Conservation (phyloP, 2,329 filamentous ascomycete genomes). For the Stachybotrys chlorohalonatus region DNA sequence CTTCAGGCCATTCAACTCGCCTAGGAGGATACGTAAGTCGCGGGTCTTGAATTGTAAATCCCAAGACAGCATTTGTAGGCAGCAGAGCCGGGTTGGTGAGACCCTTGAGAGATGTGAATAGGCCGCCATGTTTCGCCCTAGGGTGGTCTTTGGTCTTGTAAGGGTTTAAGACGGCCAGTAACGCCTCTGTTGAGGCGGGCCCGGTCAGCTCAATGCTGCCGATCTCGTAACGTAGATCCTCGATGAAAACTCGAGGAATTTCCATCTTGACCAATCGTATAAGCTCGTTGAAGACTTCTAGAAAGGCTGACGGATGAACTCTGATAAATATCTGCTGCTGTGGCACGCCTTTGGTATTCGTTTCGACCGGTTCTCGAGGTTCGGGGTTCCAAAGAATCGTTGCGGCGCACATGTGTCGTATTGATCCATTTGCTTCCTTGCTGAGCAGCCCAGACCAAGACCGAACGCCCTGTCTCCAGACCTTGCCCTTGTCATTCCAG, state of each 20-base stretch:
- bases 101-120: constrained; percentile 43
- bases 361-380: constrained; percentile 14
- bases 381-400: constrained; percentile 66
- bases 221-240: constrained; percentile 62
- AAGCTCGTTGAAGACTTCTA: constrained; percentile 58
- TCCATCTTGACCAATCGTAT: constrained; percentile 47
- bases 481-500: constrained; percentile 55
- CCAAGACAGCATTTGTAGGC: constrained; percentile 59
- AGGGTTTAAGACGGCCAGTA: constrained; percentile 59
- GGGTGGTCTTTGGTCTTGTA: constrained; percentile 24
- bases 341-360: constrained; percentile 10
- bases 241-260: constrained; percentile 52
- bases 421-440: constrained; percentile 42
- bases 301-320: constrained; percentile 74
- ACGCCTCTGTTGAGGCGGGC: constrained; percentile 70
- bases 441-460: constrained; percentile 41
- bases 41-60: constrained; percentile 70
- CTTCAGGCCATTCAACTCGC: constrained; percentile 33
- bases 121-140: constrained; percentile 29
- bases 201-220: constrained; percentile 48
- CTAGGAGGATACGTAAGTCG: constrained; percentile 69
- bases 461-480: constrained; percentile 54
- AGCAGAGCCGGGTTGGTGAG: constrained; percentile 62
- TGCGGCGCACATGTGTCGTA: constrained; percentile 59
- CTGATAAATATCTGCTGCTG: constrained; percentile 54